Base-by-base conservation (phyloP, 169 alveolate genomes). In the Eimeria falciformis region DNA sequence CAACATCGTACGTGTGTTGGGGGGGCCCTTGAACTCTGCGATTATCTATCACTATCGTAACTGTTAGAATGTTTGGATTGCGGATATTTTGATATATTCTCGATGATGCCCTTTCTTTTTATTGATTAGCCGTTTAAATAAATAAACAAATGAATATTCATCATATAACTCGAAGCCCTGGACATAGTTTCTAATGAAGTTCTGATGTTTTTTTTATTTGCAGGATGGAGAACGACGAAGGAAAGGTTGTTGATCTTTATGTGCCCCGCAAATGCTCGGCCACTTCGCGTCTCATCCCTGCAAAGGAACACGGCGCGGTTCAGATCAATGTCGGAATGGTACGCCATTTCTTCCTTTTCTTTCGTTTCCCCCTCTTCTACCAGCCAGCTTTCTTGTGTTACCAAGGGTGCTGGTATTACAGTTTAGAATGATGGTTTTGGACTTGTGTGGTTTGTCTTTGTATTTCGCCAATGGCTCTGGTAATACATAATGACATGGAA, bases 261-360 rank as follows among this genome's bases (percentile, higher is more conserved):
- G 95, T 97, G 82, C 98, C 98, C 85, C 95, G 98, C 94, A 97
- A 96, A 86, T 97, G 99, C 95, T 95, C 97, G 27, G 99, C 98
- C 73, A 97, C 99, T 84, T 95, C 97, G 91, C 95, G 97, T 47
- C 93, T 97, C 56, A 94, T 97, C 93, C 96, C 95, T 14, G 95
- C 98, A 68, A 96, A 96, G 94, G 99, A 98, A 95, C 97, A 97
- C 85, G 98, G 98, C 75, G 95, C 98, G 11, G 99, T 98, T 83
- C 98, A 97, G 94, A 91, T 98, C 79, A 97, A 96, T 90, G 94
- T 97, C 27, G 98, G 97, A n/a, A 92, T 95, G 91, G 98, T 96
- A 25, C 0, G 56, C n/a, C 21, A 23, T 62, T 62, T 3, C 1
- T 62, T 6, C 27, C 1, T 29, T 62, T 62, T 21, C 37, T 62